Evolutionary conservation across 129 eudicot species (phyloP), one percentile per base, ranked within the genome.

Genomic region (Ambrosia trifida): DNA sequence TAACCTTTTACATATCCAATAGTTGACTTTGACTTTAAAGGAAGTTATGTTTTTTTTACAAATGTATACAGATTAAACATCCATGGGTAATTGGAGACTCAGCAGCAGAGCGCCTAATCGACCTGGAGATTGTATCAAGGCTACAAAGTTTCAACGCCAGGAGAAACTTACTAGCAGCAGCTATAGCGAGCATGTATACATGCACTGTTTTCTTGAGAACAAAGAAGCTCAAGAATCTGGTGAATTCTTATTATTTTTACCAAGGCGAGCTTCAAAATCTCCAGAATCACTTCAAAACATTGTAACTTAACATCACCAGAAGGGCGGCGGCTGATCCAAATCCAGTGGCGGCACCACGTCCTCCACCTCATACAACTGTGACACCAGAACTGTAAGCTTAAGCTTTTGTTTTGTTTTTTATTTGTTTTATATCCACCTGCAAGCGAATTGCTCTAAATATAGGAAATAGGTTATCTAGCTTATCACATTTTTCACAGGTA

Each of bases 41-140:
- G 11, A 54, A 53, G 19, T 8, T 56, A 3, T 31, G 31, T 71
- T 3, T 45, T 30, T 45, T 7, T 40, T 10, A 59, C 19, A 1
- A 44, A 73, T 40, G 50, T 56, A 38, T 54, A 35, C 47, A 89
- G 96, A 83, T 89, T 71, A 76, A 82, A 68, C 88, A 89, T 67
- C 92, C 94, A 9, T 86, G 96, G 96, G 94, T 89, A 62, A 82
- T 81, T 9, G 94, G 96, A 31, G 86, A 87, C 52, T 85, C 88
- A 2, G 96, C 96, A 14, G 86, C 86, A 13, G 82, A 86, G 67
- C 88, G 84, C 28, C 79, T 80, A 72, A 84, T 89, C 64, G 96
- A 89, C 41, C 90, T 94, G 2, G 96, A 89, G 81, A 86, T 89
- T 13, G 91, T 86, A 16, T 74, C 91, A 2, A 75, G 91, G 30